Conservation (phyloP, 139 green algal species). For the Chlorella sp. region DNA sequence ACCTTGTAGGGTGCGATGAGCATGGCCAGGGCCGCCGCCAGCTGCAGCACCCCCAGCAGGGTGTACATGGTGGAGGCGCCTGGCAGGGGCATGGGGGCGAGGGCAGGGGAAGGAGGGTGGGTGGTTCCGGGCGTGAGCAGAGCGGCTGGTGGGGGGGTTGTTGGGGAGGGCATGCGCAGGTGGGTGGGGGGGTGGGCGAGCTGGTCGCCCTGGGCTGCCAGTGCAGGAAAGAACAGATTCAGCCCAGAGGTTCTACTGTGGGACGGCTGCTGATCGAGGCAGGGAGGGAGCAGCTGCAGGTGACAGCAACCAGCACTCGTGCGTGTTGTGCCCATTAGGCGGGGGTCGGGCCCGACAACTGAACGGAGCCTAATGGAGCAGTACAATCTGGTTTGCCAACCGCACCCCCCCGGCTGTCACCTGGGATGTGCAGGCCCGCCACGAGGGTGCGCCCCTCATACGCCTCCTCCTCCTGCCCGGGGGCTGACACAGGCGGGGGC, state of each 20-base stretch:
- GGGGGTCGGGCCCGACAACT: no score
- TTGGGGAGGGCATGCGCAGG: not conserved
- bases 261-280: no score
- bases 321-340: no score
- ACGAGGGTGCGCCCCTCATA: constrained; percentile 28
- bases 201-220: not conserved
- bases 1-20: constrained; percentile 48
- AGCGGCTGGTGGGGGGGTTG: not conserved
- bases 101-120: not conserved
- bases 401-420: not conserved
- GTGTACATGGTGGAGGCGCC: constrained; percentile 35
- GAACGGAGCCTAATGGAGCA: no score
- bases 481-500: not conserved
- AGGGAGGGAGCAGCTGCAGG: no score
- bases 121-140: not conserved
- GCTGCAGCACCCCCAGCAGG: constrained; percentile 40
- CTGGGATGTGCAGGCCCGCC: constrained; percentile 35
- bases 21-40: constrained; percentile 33
- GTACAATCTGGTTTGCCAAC: no score
- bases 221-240: not conserved
- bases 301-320: no score
- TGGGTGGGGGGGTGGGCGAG: no score
- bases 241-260: no score
- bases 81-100: not conserved
- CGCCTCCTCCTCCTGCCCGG: not conserved